Evolutionary conservation across 2,329 filamentous ascomycete species (phyloP).

Genomic region (Colletotrichum aenigma): DNA sequence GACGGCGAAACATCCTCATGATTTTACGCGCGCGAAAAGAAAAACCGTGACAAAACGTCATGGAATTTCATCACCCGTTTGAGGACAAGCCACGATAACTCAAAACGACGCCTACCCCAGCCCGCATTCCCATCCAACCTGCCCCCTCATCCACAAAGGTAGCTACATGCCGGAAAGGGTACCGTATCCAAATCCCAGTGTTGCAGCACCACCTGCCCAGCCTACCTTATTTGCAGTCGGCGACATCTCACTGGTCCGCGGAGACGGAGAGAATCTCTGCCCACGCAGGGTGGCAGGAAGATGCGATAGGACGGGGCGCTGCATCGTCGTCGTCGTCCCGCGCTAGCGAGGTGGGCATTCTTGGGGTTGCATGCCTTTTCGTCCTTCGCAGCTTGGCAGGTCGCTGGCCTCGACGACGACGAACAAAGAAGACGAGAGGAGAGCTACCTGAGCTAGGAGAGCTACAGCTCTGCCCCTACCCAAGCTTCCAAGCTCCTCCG

Average conservation of each 20-base stretch:
- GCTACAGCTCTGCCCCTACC: neutral
- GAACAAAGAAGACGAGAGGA: neutral
- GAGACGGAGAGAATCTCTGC: neutral
- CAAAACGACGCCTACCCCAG: neutral
- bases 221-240: neutral
- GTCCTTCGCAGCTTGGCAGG: neutral
- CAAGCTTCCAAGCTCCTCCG: neutral
- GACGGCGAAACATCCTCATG: neutral
- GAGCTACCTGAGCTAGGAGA: neutral
- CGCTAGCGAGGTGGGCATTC: neutral
- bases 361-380: neutral
- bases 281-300: neutral
- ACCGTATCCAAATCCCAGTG: neutral
- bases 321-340: neutral
- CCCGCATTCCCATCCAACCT: neutral
- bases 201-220: neutral
- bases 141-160: neutral
- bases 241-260: neutral
- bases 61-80: neutral
- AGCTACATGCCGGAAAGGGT: neutral
- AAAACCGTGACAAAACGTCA: neutral
- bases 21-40: neutral
- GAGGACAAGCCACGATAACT: neutral
- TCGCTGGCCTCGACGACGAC: neutral
- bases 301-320: neutral